Conservation (phyloP, 805 yeast species). For the Martiniozyma abietophila region DNA sequence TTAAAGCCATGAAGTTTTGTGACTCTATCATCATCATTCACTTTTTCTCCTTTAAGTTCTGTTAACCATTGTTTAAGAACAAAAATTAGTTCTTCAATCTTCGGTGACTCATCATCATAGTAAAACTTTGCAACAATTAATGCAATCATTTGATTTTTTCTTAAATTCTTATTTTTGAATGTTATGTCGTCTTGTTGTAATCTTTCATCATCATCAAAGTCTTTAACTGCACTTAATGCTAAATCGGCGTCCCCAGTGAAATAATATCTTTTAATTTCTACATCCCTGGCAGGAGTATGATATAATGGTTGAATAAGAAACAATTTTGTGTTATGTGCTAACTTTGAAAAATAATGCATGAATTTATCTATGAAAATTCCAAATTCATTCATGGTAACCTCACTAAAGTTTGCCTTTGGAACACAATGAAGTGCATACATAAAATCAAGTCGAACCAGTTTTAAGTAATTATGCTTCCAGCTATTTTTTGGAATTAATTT, state of each 20-base stretch:
- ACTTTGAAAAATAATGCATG: conserved; percentile 47
- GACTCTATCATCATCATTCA: neutral
- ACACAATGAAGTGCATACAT: conserved; percentile 48
- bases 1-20: conserved; percentile 5
- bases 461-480: conserved; percentile 43
- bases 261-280: conserved; percentile 40
- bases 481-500: conserved; percentile 45
- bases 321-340: conserved; percentile 41
- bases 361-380: conserved; percentile 58
- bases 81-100: conserved; percentile 36
- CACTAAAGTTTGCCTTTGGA: conserved; percentile 38
- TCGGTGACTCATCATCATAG: conserved; percentile 36
- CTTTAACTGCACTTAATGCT: too few relatives aligned
- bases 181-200: conserved; percentile 11
- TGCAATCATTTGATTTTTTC: conserved; percentile 15
- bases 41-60: conserved; percentile 6
- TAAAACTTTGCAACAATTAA: conserved; percentile 18
- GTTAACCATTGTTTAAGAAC: conserved; percentile 12
- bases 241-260: conserved; percentile 46
- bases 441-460: conserved; percentile 65
- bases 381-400: conserved; percentile 47
- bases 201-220: conserved; percentile 19
- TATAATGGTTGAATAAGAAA: conserved; percentile 59
- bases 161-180: conserved; percentile 13
- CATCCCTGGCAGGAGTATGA: conserved; percentile 37